These are phyloP conservation scores for Epichloe elymi DNA, from an alignment of 2,329 filamentous ascomycete genomes.

Conservation along the genomic window DNA sequence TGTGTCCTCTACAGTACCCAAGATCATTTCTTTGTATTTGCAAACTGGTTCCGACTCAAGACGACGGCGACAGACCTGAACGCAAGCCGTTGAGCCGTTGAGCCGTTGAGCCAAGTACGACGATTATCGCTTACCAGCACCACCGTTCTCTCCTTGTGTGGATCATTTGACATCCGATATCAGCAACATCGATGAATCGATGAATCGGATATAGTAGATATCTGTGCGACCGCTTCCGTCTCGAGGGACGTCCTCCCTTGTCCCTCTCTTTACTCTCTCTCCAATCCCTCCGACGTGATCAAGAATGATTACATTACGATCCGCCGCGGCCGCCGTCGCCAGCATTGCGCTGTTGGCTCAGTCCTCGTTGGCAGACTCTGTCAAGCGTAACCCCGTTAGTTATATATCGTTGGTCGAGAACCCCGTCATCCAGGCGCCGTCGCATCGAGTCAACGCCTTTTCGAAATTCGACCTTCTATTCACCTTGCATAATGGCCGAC, in stretches of 20 bases:
- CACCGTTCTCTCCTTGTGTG: neutral
- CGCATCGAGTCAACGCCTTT: constrained; percentile 64
- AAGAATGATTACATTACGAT: constrained; percentile 15
- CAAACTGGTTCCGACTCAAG: too few relatives aligned
- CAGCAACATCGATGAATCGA: constrained; percentile 1
- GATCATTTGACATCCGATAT: neutral
- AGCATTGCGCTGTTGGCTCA: constrained; percentile 12
- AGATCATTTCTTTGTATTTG: too few relatives aligned
- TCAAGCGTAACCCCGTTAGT: constrained; percentile 61
- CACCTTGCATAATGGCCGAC: constrained; percentile 49
- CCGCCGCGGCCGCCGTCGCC: constrained; percentile 12
- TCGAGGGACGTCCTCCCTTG: constrained; percentile 1
- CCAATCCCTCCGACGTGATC: neutral
- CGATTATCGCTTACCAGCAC: neutral
- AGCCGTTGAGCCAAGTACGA: too few relatives aligned
- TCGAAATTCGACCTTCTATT: constrained; percentile 82
- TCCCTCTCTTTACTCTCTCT: neutral
- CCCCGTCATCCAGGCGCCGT: constrained; percentile 63
- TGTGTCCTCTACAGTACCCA: neutral
- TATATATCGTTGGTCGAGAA: constrained; percentile 63
- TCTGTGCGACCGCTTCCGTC: constrained; percentile 1
- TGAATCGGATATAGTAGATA: neutral
- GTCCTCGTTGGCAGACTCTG: constrained; percentile 44
- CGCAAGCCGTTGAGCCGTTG: too few relatives aligned
- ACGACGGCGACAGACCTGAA: too few relatives aligned